phyloP scores from a whole-genome alignment of 2,329 filamentous ascomycete genomes.

The Trichoderma sp. region DNA sequence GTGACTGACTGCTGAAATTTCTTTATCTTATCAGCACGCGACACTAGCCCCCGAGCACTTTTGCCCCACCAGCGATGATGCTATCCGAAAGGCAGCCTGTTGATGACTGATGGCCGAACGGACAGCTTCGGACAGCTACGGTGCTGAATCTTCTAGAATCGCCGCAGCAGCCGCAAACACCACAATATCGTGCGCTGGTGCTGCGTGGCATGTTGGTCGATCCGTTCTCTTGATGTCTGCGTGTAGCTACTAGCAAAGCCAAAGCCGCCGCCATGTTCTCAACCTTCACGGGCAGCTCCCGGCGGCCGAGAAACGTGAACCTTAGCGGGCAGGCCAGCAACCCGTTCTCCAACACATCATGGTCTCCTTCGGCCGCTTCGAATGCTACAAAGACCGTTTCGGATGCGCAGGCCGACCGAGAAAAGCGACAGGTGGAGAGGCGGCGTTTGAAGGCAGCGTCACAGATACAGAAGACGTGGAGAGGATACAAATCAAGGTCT shows the following conservation, averaged over 20 bases:
- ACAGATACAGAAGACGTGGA: slow-evolving; percentile 78
- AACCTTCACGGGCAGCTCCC: slow-evolving; percentile 85
- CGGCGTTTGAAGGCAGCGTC: slow-evolving; percentile 73
- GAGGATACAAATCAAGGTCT: slow-evolving; percentile 69
- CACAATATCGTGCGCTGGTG: not conserved
- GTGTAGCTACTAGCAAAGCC: slow-evolving; percentile 14
- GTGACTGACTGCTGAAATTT: not conserved
- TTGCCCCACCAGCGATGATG: slow-evolving; percentile 26
- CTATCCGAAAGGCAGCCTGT: slow-evolving; percentile 16
- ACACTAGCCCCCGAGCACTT: slow-evolving; percentile 6
- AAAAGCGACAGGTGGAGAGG: slow-evolving; percentile 77
- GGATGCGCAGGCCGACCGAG: slow-evolving; percentile 83
- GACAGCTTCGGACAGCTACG: slow-evolving; percentile 10
- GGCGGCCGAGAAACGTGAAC: slow-evolving; percentile 88
- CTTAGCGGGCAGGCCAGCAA: slow-evolving; percentile 82
- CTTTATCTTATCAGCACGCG: slow-evolving; percentile 29
- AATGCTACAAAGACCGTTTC: slow-evolving; percentile 77
- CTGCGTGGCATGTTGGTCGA: slow-evolving; percentile 5
- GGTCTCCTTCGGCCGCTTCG: slow-evolving; percentile 57
- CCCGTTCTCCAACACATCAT: slow-evolving; percentile 69
- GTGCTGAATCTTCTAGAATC: slow-evolving; percentile 28
- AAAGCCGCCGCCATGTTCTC: slow-evolving; percentile 68
- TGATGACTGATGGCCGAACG: slow-evolving; percentile 24
- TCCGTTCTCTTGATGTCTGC: slow-evolving; percentile 7
- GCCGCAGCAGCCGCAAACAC: not conserved